phyloP scores from a whole-genome alignment of 495 filamentous ascomycete species.

The Astrothelium subdiscretum region DNA sequence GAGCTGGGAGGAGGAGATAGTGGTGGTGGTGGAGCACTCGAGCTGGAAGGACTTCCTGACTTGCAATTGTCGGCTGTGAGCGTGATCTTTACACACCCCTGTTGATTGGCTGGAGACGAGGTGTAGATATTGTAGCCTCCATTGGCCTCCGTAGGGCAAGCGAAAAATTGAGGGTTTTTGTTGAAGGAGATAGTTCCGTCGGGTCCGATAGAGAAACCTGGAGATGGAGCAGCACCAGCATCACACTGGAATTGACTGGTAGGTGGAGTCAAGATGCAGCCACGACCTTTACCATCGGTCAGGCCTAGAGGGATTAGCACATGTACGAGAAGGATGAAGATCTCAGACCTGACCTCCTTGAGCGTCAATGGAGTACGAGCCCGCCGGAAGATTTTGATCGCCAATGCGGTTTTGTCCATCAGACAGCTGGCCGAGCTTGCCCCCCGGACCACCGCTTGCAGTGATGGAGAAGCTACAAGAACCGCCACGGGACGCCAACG shows the following conservation, averaged over 20 bases:
- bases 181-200: constrained; percentile 13
- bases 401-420: constrained; percentile 23
- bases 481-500: neutral
- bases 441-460: constrained; percentile 11
- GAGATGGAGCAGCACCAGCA: constrained; percentile 29
- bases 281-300: constrained; percentile 40
- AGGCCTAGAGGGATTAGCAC: constrained; percentile 17
- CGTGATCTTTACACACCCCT: constrained; percentile 12
- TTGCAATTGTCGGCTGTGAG: constrained; percentile 10
- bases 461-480: constrained; percentile 13
- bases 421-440: constrained; percentile 11
- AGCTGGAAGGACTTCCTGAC: neutral
- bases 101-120: constrained; percentile 8
- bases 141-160: constrained; percentile 19
- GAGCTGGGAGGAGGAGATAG: neutral
- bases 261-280: constrained; percentile 46
- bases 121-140: constrained; percentile 23
- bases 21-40: neutral
- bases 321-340: neutral
- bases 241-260: constrained; percentile 59
- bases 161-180: constrained; percentile 6
- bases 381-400: constrained; percentile 2
- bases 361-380: constrained; percentile 12
- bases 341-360: constrained; percentile 7
- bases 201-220: constrained; percentile 24